phyloP scores from a whole-genome alignment of 1,284 basidiomycete genomes.

The Heterobasidion occidentale region DNA sequence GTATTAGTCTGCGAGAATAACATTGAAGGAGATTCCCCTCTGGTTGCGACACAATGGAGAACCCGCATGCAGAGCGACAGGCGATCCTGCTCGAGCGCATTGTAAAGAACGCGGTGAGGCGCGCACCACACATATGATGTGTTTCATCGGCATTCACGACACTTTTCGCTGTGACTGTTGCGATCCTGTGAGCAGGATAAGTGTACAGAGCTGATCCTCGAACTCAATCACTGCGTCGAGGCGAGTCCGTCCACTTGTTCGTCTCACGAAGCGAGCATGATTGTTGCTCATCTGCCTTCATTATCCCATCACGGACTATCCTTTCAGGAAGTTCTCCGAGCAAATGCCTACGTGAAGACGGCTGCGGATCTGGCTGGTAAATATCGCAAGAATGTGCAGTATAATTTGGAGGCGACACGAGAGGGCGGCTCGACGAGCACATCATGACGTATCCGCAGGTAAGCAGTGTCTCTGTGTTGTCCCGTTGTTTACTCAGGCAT shows the following conservation, averaged over 20 bases:
- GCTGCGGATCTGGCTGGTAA: constrained; percentile 75
- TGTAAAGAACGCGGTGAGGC: constrained; percentile 77
- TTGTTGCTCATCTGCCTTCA: too few relatives aligned
- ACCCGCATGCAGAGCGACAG: constrained; percentile 79
- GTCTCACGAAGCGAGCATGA: too few relatives aligned
- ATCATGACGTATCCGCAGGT: background rate
- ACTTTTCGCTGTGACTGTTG: constrained; percentile 3
- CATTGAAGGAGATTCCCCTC: too few relatives aligned
- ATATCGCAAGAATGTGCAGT: constrained; percentile 81
- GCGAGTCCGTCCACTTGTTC: constrained; percentile 14
- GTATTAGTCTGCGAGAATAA: too few relatives aligned
- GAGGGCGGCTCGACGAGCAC: background rate
- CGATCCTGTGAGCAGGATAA: constrained; percentile 43
- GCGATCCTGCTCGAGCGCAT: constrained; percentile 85
- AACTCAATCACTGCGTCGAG: constrained; percentile 74
- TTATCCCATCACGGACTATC: too few relatives aligned
- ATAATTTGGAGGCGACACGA: constrained; percentile 67
- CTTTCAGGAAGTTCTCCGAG: constrained; percentile 59
- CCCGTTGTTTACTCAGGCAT: background rate
- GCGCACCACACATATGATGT: background rate
- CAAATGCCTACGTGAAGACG: constrained; percentile 63
- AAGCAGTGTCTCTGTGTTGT: background rate
- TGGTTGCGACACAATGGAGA: constrained; percentile 54
- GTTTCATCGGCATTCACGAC: background rate
- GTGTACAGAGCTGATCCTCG: constrained; percentile 73